Base-by-base conservation (phyloP, 768 basidiomycete species). In the Exidia glandulosa region DNA sequence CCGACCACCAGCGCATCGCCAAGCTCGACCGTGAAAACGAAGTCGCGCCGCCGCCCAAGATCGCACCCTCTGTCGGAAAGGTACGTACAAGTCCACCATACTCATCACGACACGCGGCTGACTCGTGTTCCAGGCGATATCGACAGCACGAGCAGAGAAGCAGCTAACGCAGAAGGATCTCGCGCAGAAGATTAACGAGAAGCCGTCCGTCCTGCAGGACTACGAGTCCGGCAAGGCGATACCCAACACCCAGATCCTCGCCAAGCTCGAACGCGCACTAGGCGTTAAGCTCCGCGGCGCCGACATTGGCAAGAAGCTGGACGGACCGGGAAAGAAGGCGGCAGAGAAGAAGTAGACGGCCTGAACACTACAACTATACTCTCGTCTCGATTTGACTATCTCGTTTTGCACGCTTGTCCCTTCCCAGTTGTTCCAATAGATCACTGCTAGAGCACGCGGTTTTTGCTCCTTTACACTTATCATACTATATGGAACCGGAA, bases 11-110 rank as follows among this genome's bases (percentile, higher is more conserved):
- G 69, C 84, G 83, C 59, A 94, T 94, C 69, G 93, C 89, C 29
- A 94, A 94, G 69, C 85, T 97, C 47, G 94, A 94, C 72, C 84
- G 90, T 48, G 92, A 96, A 66, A 94, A 97, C 71, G 94, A 95
- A 68, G 93, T 95, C 27, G 91, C 93, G 9, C 93, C 94, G 6
- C 94, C 94, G 54, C 65, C 87, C 58, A 95, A 92, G 74, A 75
- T 97, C 64, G 70, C 78, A 2, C 77, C 84, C 9, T 78, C 77
- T 27, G 89, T 89, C 62, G 88, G 89, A 63, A 85, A 84, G 72
- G 89, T 87, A 68, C 47, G 80, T 71, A 16, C 9, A 19, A 25
- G 30, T 45, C 6, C 41, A 23, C n/a, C n/a, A n/a, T n/a, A n/a
- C n/a, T n/a, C n/a, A 32, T 19, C 27, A 27, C 29, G n/a, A 10